Evolutionary conservation across 2,329 filamentous ascomycete species (phyloP).

Genomic region (Nemania sp.): DNA sequence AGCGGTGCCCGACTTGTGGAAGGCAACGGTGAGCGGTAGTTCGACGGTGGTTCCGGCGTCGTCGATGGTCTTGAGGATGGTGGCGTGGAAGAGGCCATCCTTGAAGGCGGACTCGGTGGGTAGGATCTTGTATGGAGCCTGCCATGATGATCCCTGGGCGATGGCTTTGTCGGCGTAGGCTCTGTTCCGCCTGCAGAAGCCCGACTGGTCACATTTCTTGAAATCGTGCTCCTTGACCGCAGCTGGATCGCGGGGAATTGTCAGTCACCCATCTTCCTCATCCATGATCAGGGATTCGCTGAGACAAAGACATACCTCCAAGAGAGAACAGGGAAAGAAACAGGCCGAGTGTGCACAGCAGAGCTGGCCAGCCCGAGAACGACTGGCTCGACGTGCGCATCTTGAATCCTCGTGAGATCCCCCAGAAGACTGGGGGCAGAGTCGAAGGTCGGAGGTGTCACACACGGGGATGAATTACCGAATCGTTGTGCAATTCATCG

Average conservation of each 20-base stretch:
- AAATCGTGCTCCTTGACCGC: constrained; percentile 95
- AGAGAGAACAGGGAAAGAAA: constrained; percentile 66
- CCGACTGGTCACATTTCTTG: constrained; percentile 93
- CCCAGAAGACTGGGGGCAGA: constrained; percentile 29
- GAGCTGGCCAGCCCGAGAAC: constrained; percentile 67
- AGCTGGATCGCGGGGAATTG: constrained; percentile 52
- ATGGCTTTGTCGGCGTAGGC: constrained; percentile 80
- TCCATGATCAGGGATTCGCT: not conserved
- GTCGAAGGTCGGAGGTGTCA: constrained; percentile 38
- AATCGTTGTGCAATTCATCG: constrained; percentile 17
- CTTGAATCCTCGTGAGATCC: constrained; percentile 38
- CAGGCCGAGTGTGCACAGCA: constrained; percentile 62
- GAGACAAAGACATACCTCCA: constrained; percentile 57
- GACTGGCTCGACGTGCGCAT: constrained; percentile 58
- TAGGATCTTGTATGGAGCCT: constrained; percentile 78
- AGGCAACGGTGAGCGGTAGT: constrained; percentile 82
- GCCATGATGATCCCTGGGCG: constrained; percentile 69
- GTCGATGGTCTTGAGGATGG: constrained; percentile 78
- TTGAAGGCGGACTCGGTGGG: constrained; percentile 74
- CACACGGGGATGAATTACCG: constrained; percentile 25
- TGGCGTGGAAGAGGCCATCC: constrained; percentile 78
- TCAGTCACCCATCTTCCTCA: not conserved
- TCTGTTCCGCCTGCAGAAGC: constrained; percentile 96
- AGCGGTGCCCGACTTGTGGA: constrained; percentile 86
- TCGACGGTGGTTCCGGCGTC: constrained; percentile 69